Evolutionary conservation across 129 eudicot species (phyloP), one percentile per base, ranked within the genome.

Genomic region (Pittosporum tobira): DNA sequence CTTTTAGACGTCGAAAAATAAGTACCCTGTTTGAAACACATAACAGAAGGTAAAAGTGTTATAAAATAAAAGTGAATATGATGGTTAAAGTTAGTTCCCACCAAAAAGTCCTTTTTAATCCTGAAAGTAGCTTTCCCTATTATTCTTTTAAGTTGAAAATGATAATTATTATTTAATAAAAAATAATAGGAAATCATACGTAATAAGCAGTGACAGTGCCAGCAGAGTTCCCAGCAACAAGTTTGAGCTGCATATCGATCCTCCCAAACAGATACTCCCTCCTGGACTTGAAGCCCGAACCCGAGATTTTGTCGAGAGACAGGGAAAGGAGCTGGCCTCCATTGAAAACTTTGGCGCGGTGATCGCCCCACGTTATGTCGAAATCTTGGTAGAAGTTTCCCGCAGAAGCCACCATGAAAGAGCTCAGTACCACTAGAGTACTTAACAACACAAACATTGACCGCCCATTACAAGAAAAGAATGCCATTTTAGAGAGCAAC

Each of bases 171-270:
- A 42, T 16, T 53, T 3, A 1, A n/a, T n/a, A n/a, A n/a, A n/a
- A n/a, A n/a, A n/a, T n/a, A n/a, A 51, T 22, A 1, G 3, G 27
- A 46, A 7, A 57, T 56, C 82, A 49, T 87, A 82, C 95, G 29
- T 87, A 87, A 54, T 79, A 82, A 7, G 93, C 80, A 6, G 91
- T 82, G 5, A 86, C 95, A 43, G 95, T 82, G 67, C 95, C 95
- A 56, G 95, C 95, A 74, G 95, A 86, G 49, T 86, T 77, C n/a
- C 87, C 95, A 12, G 95, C 69, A 61, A 87, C 88, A 59, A 87
- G 88, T 66, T 87, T 87, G 8, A 87, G 84, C 65, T 87, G 88
- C 82, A 79, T 83, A 74, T 87, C 95, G 53, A 86, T 74, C 68
- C 87, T 82, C 21, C 95, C 95, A 64, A 76, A 82, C 44, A 86